A percentile compares a stretch with the other conserved stretches of the same genome.
phyloP scores from a whole-genome alignment of 805 yeast genomes.

The Yarrowia sp. region DNA sequence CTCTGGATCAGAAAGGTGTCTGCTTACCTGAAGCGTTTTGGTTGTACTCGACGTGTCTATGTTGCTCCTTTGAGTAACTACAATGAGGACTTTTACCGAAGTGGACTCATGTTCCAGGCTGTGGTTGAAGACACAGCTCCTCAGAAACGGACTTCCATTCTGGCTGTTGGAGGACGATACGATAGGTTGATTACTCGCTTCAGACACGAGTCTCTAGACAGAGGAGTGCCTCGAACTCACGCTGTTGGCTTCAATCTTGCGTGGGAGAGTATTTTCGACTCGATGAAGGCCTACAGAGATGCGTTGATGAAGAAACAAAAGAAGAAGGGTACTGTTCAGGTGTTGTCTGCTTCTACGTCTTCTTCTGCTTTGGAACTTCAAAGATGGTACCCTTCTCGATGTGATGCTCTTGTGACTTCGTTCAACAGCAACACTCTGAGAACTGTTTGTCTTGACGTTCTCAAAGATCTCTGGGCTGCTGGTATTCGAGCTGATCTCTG shows the following conservation, averaged over 20 bases:
- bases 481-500: slow-evolving; percentile 74
- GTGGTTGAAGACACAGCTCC: slow-evolving; percentile 53
- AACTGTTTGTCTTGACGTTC: slow-evolving; percentile 60
- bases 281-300: slow-evolving; percentile 43
- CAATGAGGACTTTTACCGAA: slow-evolving; percentile 71
- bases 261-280: slow-evolving; percentile 59
- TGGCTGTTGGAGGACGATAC: slow-evolving; percentile 94
- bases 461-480: slow-evolving; percentile 68
- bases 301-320: slow-evolving; percentile 28
- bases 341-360: slow-evolving; percentile 5
- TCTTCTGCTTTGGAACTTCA: slow-evolving; percentile 15
- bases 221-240: slow-evolving; percentile 42
- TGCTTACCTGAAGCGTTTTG: slow-evolving; percentile 54
- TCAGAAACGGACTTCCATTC: slow-evolving; percentile 38
- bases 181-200: slow-evolving; percentile 68
- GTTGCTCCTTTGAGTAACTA: slow-evolving; percentile 83
- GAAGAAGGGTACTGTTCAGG: slow-evolving; percentile 33
- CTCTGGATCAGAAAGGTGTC: slow-evolving; percentile 60
- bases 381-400: slow-evolving; percentile 57
- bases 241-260: slow-evolving; percentile 90
- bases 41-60: slow-evolving; percentile 55
- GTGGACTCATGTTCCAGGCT: slow-evolving; percentile 87
- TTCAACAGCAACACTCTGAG: slow-evolving; percentile 55
- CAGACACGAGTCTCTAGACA: slow-evolving; percentile 52
- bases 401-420: slow-evolving; percentile 79